Evolutionary conservation across 2,329 filamentous ascomycete genomes (phyloP).

Genomic region (Venturia pyrina): DNA sequence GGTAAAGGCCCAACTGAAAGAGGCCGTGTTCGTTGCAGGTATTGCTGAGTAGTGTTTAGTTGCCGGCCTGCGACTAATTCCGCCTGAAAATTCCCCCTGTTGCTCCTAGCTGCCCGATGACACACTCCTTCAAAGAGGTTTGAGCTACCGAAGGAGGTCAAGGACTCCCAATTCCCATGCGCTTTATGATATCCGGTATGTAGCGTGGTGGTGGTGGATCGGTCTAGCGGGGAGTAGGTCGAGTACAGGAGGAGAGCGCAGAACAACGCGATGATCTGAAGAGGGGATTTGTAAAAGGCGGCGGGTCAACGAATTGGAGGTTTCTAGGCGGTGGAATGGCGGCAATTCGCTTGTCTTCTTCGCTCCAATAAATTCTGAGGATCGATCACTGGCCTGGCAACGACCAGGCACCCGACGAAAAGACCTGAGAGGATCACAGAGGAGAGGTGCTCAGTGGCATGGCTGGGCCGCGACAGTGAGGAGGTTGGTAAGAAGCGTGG

Average conservation of each 20-base stretch:
- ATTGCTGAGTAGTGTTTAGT: not conserved
- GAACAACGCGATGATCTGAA: not conserved
- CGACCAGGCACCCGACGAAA: not conserved
- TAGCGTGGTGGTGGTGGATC: not conserved
- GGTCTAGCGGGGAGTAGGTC: not conserved
- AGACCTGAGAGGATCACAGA: not conserved
- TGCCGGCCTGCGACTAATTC: not conserved
- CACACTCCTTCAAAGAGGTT: not conserved
- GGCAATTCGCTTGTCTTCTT: not conserved
- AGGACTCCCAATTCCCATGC: not conserved
- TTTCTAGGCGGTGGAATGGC: not conserved
- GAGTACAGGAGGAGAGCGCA: not conserved
- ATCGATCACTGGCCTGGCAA: slow-evolving; percentile 2
- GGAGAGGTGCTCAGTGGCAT: not conserved
- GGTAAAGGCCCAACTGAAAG: not conserved
- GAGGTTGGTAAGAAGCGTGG: not conserved
- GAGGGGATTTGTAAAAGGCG: not conserved
- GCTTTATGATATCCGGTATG: not conserved
- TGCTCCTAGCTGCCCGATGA: not conserved
- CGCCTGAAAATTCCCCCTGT: not conserved
- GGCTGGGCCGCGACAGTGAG: not conserved
- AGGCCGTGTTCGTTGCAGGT: not conserved
- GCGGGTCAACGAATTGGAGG: not conserved
- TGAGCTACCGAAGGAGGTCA: not conserved
- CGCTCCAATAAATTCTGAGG: not conserved